Evolutionary conservation across 768 basidiomycete genomes (phyloP).

Genomic region (Auriscalpium orientale): DNA sequence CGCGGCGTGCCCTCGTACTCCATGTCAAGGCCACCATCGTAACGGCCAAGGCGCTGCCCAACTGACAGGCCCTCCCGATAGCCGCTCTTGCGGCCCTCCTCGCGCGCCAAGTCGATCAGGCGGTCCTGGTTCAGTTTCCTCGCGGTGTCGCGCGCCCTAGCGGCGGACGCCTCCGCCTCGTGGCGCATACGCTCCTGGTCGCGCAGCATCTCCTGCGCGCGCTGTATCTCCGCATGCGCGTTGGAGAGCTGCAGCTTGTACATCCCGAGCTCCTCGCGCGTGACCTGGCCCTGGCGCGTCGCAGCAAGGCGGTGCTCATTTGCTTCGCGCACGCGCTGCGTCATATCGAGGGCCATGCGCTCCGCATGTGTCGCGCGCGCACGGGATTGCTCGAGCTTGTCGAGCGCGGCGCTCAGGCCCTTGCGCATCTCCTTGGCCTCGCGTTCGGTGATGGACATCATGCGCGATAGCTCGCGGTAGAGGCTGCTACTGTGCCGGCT

Average conservation of each 20-base stretch:
- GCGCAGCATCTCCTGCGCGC: conserved; percentile 36
- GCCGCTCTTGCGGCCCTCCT: conserved; percentile 35
- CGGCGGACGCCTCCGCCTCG: conserved; percentile 39
- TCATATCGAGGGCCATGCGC: conserved; percentile 39
- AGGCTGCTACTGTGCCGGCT: conserved; percentile 5
- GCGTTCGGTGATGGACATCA: conserved; percentile 11
- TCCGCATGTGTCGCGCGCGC: conserved; percentile 38
- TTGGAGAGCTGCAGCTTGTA: conserved; percentile 39
- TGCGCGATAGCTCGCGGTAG: conserved; percentile 13
- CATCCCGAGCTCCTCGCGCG: conserved; percentile 35
- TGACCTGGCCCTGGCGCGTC: conserved; percentile 30
- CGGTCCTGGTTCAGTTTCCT: conserved; percentile 36
- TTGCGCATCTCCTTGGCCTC: conserved; percentile 21
- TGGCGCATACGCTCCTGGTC: conserved; percentile 34
- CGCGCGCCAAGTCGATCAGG: conserved; percentile 31
- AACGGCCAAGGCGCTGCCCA: conserved; percentile 12
- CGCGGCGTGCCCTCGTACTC: no score
- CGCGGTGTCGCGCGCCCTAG: conserved; percentile 37
- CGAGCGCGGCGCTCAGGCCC: conserved; percentile 21
- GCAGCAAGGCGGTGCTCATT: conserved; percentile 32
- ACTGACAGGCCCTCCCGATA: conserved; percentile 33
- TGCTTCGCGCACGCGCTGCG: conserved; percentile 31
- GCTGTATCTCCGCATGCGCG: conserved; percentile 36
- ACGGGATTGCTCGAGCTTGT: conserved; percentile 33
- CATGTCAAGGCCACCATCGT: neutral